A percentile compares a stretch with the other conserved stretches of the same genome.
Evolutionary conservation across 2,329 filamentous ascomycete genomes (phyloP).

Genomic region (Colletotrichum salicis): DNA sequence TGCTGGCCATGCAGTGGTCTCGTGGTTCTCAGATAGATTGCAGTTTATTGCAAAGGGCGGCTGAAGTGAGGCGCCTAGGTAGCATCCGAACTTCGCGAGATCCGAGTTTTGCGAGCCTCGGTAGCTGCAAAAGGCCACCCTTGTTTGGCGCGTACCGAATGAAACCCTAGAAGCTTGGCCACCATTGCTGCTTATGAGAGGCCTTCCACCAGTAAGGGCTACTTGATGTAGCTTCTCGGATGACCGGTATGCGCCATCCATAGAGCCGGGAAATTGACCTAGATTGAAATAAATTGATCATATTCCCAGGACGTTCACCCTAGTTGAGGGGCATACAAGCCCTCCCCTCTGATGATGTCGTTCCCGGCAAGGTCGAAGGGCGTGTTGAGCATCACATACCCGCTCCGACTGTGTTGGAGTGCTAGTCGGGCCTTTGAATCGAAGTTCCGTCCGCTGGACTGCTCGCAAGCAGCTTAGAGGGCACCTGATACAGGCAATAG

Average conservation of each 20-base stretch:
- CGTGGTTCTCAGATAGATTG: constrained; percentile 24
- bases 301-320: not conserved
- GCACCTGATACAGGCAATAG: not conserved
- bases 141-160: not conserved
- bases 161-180: not conserved
- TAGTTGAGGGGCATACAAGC: not conserved
- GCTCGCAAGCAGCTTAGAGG: not conserved
- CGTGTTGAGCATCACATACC: not conserved
- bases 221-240: not conserved
- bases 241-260: not conserved
- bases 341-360: not conserved
- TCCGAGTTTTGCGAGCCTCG: constrained; percentile 18
- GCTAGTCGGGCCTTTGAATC: too few species aligned
- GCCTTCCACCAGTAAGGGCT: not conserved
- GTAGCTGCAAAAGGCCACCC: not conserved
- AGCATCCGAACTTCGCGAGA: constrained; percentile 8
- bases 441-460: not conserved
- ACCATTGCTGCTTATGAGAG: not conserved
- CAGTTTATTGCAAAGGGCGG: not conserved
- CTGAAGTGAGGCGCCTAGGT: constrained; percentile 5
- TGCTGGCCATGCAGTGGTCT: not conserved
- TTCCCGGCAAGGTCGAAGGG: not conserved
- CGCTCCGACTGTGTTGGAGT: not conserved
- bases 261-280: not conserved
- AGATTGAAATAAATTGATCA: not conserved